Conservation (phyloP, 306 rosid species). For the Hippophae rhamnoides region DNA sequence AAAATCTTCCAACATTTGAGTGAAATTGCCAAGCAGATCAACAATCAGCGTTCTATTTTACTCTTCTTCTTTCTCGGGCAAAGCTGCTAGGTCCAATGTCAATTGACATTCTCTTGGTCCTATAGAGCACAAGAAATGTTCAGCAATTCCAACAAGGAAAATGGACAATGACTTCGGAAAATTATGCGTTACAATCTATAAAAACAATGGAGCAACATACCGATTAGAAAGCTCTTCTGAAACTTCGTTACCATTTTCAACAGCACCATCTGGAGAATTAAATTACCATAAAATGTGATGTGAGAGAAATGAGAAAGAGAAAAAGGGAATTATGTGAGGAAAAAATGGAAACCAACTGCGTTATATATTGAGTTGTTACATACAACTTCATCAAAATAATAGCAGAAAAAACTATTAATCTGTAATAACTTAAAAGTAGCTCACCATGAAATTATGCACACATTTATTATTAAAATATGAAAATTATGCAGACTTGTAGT, state of each 20-base stretch:
- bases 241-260: constrained; percentile 34
- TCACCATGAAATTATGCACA: background rate
- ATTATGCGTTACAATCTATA: background rate
- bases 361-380: too few relatives aligned
- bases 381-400: background rate
- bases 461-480: background rate
- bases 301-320: too few relatives aligned
- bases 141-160: background rate
- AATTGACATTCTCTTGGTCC: constrained; percentile 76
- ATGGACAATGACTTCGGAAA: background rate
- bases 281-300: too few relatives aligned
- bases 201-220: constrained; percentile 32
- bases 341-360: background rate
- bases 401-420: background rate
- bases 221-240: constrained; percentile 51
- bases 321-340: too few relatives aligned
- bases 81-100: constrained; percentile 87
- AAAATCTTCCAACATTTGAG: background rate
- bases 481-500: background rate
- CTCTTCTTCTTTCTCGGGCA: constrained; percentile 93
- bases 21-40: constrained; percentile 14
- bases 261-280: constrained; percentile 9
- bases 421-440: background rate
- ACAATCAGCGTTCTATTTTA: constrained; percentile 35
- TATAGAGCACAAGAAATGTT: constrained; percentile 15